Evolutionary conservation across 306 rosid species (phyloP), one percentile per base, ranked within the genome.

Genomic region (Dalbergia oliveri): DNA sequence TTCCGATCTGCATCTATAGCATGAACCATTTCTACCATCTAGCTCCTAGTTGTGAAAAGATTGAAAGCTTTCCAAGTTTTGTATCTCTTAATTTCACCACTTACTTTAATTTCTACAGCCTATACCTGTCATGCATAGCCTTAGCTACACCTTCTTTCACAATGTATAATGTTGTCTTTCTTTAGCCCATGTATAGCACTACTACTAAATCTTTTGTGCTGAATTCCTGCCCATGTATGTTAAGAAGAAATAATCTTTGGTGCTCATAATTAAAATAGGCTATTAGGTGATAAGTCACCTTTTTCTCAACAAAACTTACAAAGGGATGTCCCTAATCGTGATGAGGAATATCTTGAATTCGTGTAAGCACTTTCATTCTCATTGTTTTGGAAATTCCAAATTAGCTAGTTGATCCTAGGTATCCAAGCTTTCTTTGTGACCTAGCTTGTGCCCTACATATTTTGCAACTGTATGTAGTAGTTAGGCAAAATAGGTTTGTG

Each of bases 301-400:
- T 94, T n/a, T 94, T 77, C 97, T 13, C 97, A 92, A 39, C 97
- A 90, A 78, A 92, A 86, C 82, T 77, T 89, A 57, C 97, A 91
- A 53, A 95, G 97, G 72, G 97, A 91, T 68, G 88, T 87, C 64
- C 81, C 89, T 84, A 94, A 86, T 78, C 93, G 94, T 18, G 98
- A 93, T 9, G 97, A 94, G 80, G 99, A 93, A 92, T 97, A 10
- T 90, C 92, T 54, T 90, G 92, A 74, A 94, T 94, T 83, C 97
- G 67, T 93, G 98, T 93, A 66, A 78, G 84, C 75, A 3, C 34
- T 83, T 39, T 64, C 11, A n/a, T 76, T 50, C 26, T 35, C 19
- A 16, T 5, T 68, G 9, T 44, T 50, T 19, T 39, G 0, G 31
- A 21, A 73, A 12, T 62, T 56, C 23, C 44, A 11, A 57, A 16